A percentile compares a stretch with the other conserved stretches of the same genome.
These are phyloP conservation scores for Lasiosphaeris hirsuta DNA, from an alignment of 495 filamentous ascomycete species.

Conservation along the genomic window DNA sequence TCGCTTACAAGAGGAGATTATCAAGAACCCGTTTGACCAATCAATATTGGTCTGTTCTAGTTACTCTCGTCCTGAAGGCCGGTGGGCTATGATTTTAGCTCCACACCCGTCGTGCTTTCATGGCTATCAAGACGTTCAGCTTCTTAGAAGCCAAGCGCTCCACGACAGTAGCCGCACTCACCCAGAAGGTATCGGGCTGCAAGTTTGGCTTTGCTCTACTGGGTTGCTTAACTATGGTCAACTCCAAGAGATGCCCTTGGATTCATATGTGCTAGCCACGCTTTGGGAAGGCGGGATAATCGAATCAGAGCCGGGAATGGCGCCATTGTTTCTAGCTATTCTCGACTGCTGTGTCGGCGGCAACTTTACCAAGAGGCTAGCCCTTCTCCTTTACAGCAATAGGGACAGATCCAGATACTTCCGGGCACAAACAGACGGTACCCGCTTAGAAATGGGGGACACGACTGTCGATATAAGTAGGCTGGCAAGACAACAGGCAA, in stretches of 20 bases:
- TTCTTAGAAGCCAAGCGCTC: not conserved
- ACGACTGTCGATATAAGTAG: not conserved
- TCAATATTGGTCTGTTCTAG: not conserved
- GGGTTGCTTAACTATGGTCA: not conserved
- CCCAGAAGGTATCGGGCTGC: not conserved
- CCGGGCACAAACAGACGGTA: not conserved
- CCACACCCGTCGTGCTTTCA: not conserved
- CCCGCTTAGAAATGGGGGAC: not conserved
- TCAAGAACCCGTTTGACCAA: constrained; percentile 3
- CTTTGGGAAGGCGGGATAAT: not conserved
- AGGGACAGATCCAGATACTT: not conserved
- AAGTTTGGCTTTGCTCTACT: not conserved
- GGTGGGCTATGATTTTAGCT: constrained; percentile 1
- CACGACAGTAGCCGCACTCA: not conserved
- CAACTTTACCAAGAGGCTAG: constrained; percentile 3
- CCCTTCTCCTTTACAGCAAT: not conserved
- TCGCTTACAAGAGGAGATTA: constrained; percentile 10
- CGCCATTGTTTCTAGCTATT: not conserved
- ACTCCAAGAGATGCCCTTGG: too few species aligned
- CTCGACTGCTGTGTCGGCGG: constrained; percentile 1
- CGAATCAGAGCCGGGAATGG: not conserved
- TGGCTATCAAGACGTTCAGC: not conserved
- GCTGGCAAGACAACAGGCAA: not conserved
- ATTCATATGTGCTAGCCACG: too few species aligned
- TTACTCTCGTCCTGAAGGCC: not conserved